phyloP scores from a whole-genome alignment of 352 stramenopile genomes.

The Phytophthora pisi region DNA sequence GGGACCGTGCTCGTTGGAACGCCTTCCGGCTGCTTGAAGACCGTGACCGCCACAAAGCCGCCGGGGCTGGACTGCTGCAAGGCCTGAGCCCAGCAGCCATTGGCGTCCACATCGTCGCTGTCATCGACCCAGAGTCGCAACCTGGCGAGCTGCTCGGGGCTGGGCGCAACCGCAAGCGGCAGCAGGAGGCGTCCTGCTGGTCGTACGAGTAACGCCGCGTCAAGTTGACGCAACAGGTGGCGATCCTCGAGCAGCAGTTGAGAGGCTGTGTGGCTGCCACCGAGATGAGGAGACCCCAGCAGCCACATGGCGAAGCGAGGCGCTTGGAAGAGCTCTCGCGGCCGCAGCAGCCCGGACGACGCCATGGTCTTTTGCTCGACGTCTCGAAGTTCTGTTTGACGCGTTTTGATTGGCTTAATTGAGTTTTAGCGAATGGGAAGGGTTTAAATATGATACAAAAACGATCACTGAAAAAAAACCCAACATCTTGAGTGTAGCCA shows the following conservation, averaged over 20 bases:
- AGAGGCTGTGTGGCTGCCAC: conserved; percentile 19
- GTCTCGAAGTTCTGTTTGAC: neutral
- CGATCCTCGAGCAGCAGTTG: conserved; percentile 34
- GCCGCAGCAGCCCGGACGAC: conserved; percentile 4
- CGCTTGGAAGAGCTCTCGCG: conserved; percentile 21
- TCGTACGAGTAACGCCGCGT: conserved; percentile 13
- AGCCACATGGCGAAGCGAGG: conserved; percentile 48
- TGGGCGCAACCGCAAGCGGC: conserved; percentile 24
- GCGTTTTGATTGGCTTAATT: neutral
- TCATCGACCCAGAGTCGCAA: conserved; percentile 31
- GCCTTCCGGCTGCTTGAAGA: conserved; percentile 30
- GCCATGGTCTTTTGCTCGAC: conserved; percentile 1
- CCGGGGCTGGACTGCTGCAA: conserved; percentile 9
- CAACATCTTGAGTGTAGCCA: conserved; percentile 11
- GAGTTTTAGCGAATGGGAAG: neutral
- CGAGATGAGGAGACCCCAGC: conserved; percentile 8
- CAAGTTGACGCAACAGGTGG: conserved; percentile 24
- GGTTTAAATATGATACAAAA: neutral
- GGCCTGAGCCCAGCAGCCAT: conserved; percentile 13
- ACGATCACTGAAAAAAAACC: neutral
- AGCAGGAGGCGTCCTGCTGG: conserved; percentile 42
- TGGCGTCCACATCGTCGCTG: conserved; percentile 4
- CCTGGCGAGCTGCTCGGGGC: conserved; percentile 8
- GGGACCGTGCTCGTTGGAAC: neutral
- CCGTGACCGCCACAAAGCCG: conserved; percentile 30